Evolutionary conservation across 192 early-diverging fungal genomes (phyloP).

Genomic region (Linnemannia schmuckeri): DNA sequence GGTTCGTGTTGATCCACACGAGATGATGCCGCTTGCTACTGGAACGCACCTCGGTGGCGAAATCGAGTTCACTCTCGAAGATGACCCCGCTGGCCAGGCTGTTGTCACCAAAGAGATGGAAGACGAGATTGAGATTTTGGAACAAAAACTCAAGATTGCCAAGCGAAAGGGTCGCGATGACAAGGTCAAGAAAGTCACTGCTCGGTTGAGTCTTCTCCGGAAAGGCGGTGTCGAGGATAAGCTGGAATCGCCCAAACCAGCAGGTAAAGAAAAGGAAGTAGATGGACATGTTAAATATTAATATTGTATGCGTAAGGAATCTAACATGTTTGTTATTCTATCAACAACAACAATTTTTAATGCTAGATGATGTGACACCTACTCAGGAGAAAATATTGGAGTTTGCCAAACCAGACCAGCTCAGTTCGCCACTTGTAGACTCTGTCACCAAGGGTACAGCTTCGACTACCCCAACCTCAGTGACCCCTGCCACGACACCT

Average conservation of each 20-base stretch:
- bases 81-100: constrained; percentile 67
- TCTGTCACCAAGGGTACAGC: constrained; percentile 26
- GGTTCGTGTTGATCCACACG: constrained; percentile 78
- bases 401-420: constrained; percentile 20
- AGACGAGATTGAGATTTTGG: constrained; percentile 95
- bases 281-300: neutral
- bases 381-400: constrained; percentile 46
- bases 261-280: constrained; percentile 7
- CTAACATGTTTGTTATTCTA: neutral
- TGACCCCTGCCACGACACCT: constrained; percentile 10
- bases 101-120: constrained; percentile 79
- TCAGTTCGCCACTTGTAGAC: constrained; percentile 32
- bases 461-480: constrained; percentile 11
- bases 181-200: constrained; percentile 87
- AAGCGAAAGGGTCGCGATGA: constrained; percentile 88
- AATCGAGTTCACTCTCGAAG: constrained; percentile 74
- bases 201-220: constrained; percentile 82
- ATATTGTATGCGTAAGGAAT: neutral
- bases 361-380: constrained; percentile 23
- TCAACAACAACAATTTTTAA: neutral
- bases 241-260: neutral
- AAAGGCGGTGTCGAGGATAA: constrained; percentile 49
- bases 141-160: constrained; percentile 99
- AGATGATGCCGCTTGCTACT: constrained; percentile 60
- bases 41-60: constrained; percentile 67